These are phyloP conservation scores for Botrytis hyacinthi DNA, from an alignment of 2,329 filamentous ascomycete genomes.

Conservation along the genomic window DNA sequence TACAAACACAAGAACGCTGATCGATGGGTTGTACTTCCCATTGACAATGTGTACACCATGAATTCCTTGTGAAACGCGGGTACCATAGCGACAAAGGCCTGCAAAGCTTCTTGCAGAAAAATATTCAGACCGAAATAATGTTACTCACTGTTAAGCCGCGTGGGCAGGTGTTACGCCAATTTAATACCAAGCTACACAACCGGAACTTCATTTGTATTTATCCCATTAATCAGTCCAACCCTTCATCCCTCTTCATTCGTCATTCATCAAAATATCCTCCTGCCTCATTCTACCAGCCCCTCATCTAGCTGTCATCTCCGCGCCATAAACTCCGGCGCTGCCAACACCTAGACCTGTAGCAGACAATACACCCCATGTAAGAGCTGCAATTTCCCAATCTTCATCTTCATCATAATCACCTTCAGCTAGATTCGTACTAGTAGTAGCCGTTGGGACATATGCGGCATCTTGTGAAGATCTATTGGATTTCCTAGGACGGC, in stretches of 20 bases:
- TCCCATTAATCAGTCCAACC: neutral
- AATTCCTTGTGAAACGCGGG: neutral
- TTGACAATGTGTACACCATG: too few relatives aligned
- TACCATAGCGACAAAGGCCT: neutral
- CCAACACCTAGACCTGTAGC: conserved; percentile 47
- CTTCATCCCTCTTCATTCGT: neutral
- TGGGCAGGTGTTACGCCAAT: neutral
- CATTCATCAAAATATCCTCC: neutral
- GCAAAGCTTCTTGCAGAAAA: too few relatives aligned
- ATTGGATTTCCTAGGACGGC: conserved; percentile 14
- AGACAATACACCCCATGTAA: conserved; percentile 48
- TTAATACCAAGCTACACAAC: neutral
- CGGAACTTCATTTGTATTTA: neutral
- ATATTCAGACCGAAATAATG: neutral
- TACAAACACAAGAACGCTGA: neutral
- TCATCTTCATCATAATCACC: conserved; percentile 45
- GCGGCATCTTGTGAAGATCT: conserved; percentile 41
- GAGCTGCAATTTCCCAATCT: conserved; percentile 48
- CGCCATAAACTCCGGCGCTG: conserved; percentile 48
- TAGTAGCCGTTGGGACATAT: conserved; percentile 37
- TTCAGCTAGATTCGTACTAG: conserved; percentile 34
- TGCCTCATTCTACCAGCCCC: neutral
- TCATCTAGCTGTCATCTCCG: conserved; percentile 38
- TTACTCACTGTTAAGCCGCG: too few relatives aligned
- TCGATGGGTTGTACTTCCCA: neutral